These are phyloP conservation scores for Xylaria sp. DNA, from an alignment of 2,329 filamentous ascomycete genomes.

Conservation along the genomic window DNA sequence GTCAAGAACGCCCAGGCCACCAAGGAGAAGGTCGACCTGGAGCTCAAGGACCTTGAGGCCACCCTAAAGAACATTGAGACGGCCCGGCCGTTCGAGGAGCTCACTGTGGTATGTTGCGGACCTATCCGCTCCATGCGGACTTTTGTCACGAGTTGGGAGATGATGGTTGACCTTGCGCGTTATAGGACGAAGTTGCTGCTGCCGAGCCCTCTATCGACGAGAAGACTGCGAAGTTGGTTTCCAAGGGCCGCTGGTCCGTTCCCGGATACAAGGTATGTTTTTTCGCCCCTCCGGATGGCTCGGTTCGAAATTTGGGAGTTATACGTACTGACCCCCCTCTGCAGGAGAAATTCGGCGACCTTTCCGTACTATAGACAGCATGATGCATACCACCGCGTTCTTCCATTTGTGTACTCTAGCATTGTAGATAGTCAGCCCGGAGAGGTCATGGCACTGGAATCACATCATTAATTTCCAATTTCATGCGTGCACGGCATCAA, in stretches of 20 bases:
- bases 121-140: neutral
- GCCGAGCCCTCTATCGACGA: constrained; percentile 97
- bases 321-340: constrained; percentile 56
- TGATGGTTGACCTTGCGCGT: constrained; percentile 36
- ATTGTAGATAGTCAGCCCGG: constrained; percentile 71
- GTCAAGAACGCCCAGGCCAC: constrained; percentile 97
- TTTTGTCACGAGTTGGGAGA: constrained; percentile 1
- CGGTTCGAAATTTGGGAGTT: neutral
- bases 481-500: neutral
- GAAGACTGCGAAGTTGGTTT: constrained; percentile 93
- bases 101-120: constrained; percentile 85
- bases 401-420: constrained; percentile 73
- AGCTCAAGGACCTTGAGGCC: constrained; percentile 92
- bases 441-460: constrained; percentile 42
- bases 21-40: constrained; percentile 93
- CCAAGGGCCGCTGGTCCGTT: constrained; percentile 97
- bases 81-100: constrained; percentile 93
- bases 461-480: constrained; percentile 38
- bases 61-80: constrained; percentile 98
- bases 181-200: constrained; percentile 90
- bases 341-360: constrained; percentile 98
- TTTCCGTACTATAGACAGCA: constrained; percentile 83
- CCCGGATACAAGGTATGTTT: constrained; percentile 94
- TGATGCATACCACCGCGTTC: constrained; percentile 48
- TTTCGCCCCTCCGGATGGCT: neutral